Evolutionary conservation across 768 basidiomycete genomes (phyloP), one percentile per base, ranked within the genome.

Genomic region (Tylopilus balloui): DNA sequence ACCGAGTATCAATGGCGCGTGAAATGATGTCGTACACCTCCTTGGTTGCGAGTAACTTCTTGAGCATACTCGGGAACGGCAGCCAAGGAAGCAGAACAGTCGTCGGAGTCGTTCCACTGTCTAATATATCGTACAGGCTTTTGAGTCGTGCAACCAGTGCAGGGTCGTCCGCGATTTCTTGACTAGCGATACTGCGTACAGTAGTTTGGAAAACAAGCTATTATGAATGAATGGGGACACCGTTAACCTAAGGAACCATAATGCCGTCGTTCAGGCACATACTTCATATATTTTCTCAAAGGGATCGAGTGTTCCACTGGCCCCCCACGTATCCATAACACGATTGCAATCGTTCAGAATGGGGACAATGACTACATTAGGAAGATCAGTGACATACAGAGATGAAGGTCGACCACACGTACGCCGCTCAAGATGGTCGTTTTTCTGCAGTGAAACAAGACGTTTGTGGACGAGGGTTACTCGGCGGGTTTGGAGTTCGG

Each of bases 21-120:
- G 73, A 71, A 45, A 88, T 65, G 54, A 90, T 86, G 54, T 82
- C 78, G 62, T 88, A 88, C 48, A 90, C 83, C 55, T 80, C 71
- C 65, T 86, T 88, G 27, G 87, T 88, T 14, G 87, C 81, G 66
- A 79, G 74, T 34, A 86, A 64, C 62, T 87, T 87, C 57, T 69
- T 77, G 45, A 88, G 64, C 80, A 85, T 85, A 17, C 84, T 83
- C 4, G 81, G 82, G 38, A 77, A 79, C 9, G 87, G 87, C 42
- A 89, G 69, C 87, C 87, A 89, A 31, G 87, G 87, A 25, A 87
- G 66, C 14, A 90, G 75, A 47, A 90, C 75, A 3, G 83, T 84
- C 2, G 81, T 76, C 1, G 86, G 84, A 0, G 87, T 88, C 3
- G 84, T 88, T 38, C 81, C 81, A 15, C 69, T 70, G 58, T 90